Evolutionary conservation across 495 filamentous ascomycete genomes (phyloP), one percentile per base, ranked within the genome.

Genomic region (Trichoderma erinaceum): DNA sequence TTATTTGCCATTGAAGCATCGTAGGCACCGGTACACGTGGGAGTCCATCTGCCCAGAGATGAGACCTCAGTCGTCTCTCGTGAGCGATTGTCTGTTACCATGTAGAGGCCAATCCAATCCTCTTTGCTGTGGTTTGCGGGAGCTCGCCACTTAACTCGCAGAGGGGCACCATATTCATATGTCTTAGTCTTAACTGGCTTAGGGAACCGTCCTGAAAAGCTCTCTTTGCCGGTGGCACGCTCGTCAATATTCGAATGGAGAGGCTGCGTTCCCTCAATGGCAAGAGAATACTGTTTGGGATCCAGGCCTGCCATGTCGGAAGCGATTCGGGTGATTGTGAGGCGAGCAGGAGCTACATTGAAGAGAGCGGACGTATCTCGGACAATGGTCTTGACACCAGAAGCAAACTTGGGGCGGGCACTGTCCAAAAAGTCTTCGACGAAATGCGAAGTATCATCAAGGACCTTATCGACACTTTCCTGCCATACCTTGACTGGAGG

Each of bases 91-190:
- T 98, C 96, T 4, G 90, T 92, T 25, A 99, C 90, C 81, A 90
- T 90, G 80, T 97, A 99, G 8, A 99, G 81, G 23, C 93, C 94
- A 65, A 99, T 86, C 95, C 95, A 99, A 76, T 99, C 95, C 70
- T 88, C 91, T 74, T 90, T 95, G 81, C 88, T 89, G 79, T 98
- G 95, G 73, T 93, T 93, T 66, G 89, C 82, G 1, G 95, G 95
- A 0, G 95, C 96, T 21, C 87, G 92, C 95, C 95, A 99, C 72
- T 86, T 89, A 70, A 99, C 91, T 71, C 86, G 90, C 77, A 99
- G 91, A 15, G 94, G 92, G 13, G 93, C 85, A 64, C 95, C 95
- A 71, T 98, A 99, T 77, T 96, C 87, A 67, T 96, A 90, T 0
- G 89, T 85, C 66, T 92, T 76, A 4, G 90, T 90, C 75, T 90